A percentile compares a stretch with the other conserved stretches of the same genome.
These are phyloP conservation scores for Falciphora oryzae DNA, from an alignment of 2,329 filamentous ascomycete species.

Conservation along the genomic window DNA sequence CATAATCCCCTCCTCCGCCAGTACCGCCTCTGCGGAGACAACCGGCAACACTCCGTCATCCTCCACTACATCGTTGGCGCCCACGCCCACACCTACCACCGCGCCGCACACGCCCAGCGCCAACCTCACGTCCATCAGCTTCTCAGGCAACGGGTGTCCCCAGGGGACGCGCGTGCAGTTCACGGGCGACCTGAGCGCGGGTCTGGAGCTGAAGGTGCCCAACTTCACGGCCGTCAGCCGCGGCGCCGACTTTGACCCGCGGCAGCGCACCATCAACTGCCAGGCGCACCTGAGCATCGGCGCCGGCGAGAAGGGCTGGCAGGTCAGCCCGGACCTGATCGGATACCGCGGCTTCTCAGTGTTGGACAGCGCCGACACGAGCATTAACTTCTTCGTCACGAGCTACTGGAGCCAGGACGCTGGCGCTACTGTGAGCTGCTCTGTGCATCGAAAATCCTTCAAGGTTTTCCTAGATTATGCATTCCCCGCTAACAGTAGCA, in stretches of 20 bases:
- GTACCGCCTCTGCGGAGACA: not conserved
- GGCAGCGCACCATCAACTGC: slow-evolving; percentile 40
- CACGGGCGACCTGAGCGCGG: not conserved
- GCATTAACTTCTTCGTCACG: slow-evolving; percentile 38
- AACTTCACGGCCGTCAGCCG: slow-evolving; percentile 6
- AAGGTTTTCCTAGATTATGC: too few relatives aligned
- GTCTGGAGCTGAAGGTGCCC: not conserved
- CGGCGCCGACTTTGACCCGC: slow-evolving; percentile 26
- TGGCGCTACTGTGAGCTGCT: slow-evolving; percentile 25
- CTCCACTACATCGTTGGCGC: too few relatives aligned
- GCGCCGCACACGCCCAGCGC: not conserved
- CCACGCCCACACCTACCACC: not conserved
- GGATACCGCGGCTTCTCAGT: slow-evolving; percentile 44
- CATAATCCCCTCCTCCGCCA: not conserved
- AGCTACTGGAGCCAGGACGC: slow-evolving; percentile 43
- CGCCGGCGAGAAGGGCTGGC: slow-evolving; percentile 36
- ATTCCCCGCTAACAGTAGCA: not conserved
- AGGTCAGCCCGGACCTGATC: slow-evolving; percentile 38
- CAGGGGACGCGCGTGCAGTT: slow-evolving; percentile 18
- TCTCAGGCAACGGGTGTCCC: slow-evolving; percentile 39
- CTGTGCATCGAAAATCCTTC: too few relatives aligned
- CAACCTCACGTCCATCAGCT: slow-evolving; percentile 13
- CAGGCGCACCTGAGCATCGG: slow-evolving; percentile 40
- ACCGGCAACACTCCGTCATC: too few relatives aligned
- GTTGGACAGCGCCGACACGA: slow-evolving; percentile 34